Evolutionary conservation across 257 asterid species (phyloP), one percentile per base, ranked within the genome.

Genomic region (Ophiorrhiza pumila): DNA sequence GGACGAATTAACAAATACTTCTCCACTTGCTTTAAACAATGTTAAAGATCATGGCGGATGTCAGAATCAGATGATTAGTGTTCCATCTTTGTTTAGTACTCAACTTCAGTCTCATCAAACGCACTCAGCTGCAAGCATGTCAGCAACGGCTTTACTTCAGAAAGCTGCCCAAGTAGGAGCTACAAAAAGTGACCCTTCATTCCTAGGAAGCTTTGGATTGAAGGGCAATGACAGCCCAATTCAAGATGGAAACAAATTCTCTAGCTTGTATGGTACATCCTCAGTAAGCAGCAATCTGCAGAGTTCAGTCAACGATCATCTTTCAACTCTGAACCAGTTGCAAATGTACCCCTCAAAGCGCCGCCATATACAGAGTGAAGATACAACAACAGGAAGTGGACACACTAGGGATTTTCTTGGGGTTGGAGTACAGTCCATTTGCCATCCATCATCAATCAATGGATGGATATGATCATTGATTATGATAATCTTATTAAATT

Each of bases 351-450:
- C 90, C 4, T 74, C 84, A 0, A 87, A 89, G 71, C 83, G 90
- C 15, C 87, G 89, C 37, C 89, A 80, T 64, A 8, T 77, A 68
- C 45, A 43, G 65, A 80, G 66, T 64, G 79, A 80, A 73, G 87
- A 75, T 18, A 9, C 62, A 27, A 46, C 64, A 15, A 22, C 39
- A 35, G 52, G 39, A 68, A 88, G 83, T 59, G 95, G 93, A 34
- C 89, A 89, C 80, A 93, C 98, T 4, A 91, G 98, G 85, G 98
- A 91, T 77, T 93, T 93, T 81, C 91, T 93, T 78, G 98, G 98
- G 9, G 98, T 93, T 73, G 97, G 98, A 56, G 81, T 83, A 23
- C 96, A 86, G 39, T 60, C 96, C 65, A 84, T 93, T 59, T 91
- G 95, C 82, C 91, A 84, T 76, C 97, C 93, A 63, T 73, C 97